A percentile compares a stretch with the other conserved stretches of the same genome.
Evolutionary conservation across 352 stramenopile genomes (phyloP).

Genomic region (Phytophthora sansomeana): DNA sequence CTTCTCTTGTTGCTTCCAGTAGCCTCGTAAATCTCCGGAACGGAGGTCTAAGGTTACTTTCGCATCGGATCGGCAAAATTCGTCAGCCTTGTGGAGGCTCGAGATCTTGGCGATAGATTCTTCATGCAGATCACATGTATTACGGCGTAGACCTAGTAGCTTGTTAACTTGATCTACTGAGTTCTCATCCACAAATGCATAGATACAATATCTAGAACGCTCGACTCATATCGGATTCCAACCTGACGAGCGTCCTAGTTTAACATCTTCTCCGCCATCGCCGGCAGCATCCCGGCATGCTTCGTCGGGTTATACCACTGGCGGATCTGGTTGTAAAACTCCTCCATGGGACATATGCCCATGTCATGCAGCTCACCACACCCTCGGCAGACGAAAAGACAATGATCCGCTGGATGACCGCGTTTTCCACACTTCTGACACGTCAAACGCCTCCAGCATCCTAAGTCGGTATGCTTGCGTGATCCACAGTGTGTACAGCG

Average conservation of each 20-base stretch:
- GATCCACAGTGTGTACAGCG: neutral
- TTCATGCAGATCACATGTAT: neutral
- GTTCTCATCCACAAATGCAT: conserved; percentile 10
- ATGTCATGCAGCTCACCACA: conserved; percentile 18
- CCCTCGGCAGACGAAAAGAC: conserved; percentile 9
- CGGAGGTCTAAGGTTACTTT: neutral
- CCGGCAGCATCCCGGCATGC: conserved; percentile 14
- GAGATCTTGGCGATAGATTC: neutral
- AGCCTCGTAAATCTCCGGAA: conserved; percentile 15
- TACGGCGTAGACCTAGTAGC: neutral
- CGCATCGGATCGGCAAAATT: neutral
- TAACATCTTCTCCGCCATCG: conserved; percentile 16
- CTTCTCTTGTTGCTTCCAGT: conserved; percentile 21
- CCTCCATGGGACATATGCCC: conserved; percentile 16
- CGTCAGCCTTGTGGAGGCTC: neutral
- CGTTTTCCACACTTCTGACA: neutral
- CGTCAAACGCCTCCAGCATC: neutral
- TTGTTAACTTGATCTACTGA: neutral
- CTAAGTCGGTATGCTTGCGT: neutral
- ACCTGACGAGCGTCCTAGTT: conserved; percentile 25
- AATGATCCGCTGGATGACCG: conserved; percentile 19
- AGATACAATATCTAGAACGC: conserved; percentile 19
- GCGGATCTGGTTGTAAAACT: conserved; percentile 22
- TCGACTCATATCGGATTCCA: conserved; percentile 18
- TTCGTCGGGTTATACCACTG: conserved; percentile 17